Conservation (phyloP, 352 stramenopile species). For the Globisporangium middletonii region DNA sequence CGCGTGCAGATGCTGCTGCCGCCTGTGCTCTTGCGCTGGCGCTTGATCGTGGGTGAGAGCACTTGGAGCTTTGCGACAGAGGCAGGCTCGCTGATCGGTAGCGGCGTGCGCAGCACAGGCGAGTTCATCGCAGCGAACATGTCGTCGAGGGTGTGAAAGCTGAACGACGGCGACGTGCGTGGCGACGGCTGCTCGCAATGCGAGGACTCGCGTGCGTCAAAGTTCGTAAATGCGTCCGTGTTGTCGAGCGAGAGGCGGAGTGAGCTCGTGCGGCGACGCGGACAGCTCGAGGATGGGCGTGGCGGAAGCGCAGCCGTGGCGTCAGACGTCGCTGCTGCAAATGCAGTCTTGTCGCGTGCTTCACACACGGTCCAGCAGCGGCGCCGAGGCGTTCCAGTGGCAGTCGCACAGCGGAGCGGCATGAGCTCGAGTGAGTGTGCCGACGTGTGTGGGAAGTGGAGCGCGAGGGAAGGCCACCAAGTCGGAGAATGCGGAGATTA, state of each 20-base stretch:
- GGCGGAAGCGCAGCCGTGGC: neutral
- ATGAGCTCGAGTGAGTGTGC: too few relatives aligned
- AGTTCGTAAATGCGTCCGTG: neutral
- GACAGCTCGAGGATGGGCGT: neutral
- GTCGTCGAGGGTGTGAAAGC: slow-evolving; percentile 9
- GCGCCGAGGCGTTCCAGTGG: neutral
- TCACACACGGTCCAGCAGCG: slow-evolving; percentile 12
- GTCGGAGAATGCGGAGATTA: too few relatives aligned
- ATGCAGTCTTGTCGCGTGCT: neutral
- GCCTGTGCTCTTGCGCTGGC: slow-evolving; percentile 3
- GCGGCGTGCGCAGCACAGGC: neutral
- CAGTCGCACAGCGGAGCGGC: too few relatives aligned
- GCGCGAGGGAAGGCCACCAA: too few relatives aligned
- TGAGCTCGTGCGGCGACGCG: slow-evolving; percentile 4
- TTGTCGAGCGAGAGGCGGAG: slow-evolving; percentile 7
- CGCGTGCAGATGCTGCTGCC: neutral
- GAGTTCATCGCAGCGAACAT: slow-evolving; percentile 13
- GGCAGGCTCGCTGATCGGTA: neutral
- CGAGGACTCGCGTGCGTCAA: neutral
- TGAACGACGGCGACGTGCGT: slow-evolving; percentile 12
- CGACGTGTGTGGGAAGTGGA: too few relatives aligned
- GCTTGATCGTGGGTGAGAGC: slow-evolving; percentile 12
- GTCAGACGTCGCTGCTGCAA: too few relatives aligned
- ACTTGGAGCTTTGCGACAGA: neutral
- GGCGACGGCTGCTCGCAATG: slow-evolving; percentile 3